Base-by-base conservation (phyloP, 768 basidiomycete species). In the Galerina marginata region DNA sequence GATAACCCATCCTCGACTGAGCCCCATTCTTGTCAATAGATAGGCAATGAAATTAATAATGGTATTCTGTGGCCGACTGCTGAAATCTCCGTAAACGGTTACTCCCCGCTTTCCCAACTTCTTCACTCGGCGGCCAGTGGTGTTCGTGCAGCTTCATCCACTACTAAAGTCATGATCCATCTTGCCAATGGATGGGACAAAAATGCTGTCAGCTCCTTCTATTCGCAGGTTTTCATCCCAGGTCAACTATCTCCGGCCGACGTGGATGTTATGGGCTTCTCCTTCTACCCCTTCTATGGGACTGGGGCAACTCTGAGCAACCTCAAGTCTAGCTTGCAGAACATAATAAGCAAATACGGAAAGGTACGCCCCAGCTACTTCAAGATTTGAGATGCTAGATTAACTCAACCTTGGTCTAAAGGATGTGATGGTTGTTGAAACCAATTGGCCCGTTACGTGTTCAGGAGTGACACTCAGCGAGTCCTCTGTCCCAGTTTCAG, bases 21-120 rank as follows among this genome's bases (percentile, higher is more conserved):
- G 3, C 26, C 16, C 23, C 25, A 10, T 11, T 46, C 39, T 59
- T 23, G 23, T 26, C n/a, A 26, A 25, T 66, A 85, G 81, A 80
- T 87, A 57, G 86, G 86, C 9, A 88, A 89, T 63, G 86, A 89
- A 70, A 88, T 89, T 66, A 87, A 86, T 72, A 77, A 83, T 60
- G 86, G 87, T 14, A 72, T 89, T 36, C 78, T 88, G 20, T 88
- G 85, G 86, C 87, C 87, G 10, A 76, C 79, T 26, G 86, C 85
- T 43, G 72, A 75, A 36, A 85, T 85, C 56, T 85, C 84, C 11
- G 75, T 73, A 36, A 81, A 79, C 46, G 84, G 85, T 20, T 84
- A 80, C 62, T 77, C 78, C 33, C 77, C 79, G 7, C 75, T 83
- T 29, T 87, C 86, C 3, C 83, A 88, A 69, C 75, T 88, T 16